Conservation (phyloP, 108 stramenopile species). For the Schizochytrium sp. region DNA sequence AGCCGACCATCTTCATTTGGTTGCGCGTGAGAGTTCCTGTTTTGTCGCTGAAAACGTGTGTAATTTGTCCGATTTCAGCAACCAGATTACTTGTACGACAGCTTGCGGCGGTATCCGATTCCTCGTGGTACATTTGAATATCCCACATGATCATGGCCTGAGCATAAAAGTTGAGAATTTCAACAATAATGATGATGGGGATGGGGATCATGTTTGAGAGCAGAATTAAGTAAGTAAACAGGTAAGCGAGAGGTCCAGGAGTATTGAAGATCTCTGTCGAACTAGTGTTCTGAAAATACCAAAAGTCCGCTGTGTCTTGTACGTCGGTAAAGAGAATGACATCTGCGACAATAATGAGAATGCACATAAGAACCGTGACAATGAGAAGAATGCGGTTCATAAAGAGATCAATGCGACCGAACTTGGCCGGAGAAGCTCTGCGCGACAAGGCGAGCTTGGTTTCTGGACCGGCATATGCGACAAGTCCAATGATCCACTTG, state of each 20-base stretch:
- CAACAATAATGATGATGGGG: conserved; percentile 78
- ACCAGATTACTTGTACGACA: conserved; percentile 72
- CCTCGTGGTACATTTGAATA: conserved; percentile 74
- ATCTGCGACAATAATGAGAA: conserved; percentile 62
- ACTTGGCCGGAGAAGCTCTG: conserved; percentile 89
- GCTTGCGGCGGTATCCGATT: conserved; percentile 73
- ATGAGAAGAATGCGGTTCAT: conserved; percentile 71
- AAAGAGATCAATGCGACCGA: conserved; percentile 84
- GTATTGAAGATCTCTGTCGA: not conserved
- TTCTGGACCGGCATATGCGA: conserved; percentile 93
- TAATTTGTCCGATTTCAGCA: conserved; percentile 76
- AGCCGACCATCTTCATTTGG: conserved; percentile 95
- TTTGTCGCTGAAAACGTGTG: conserved; percentile 82
- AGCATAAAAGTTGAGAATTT: conserved; percentile 76
- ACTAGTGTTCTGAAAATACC: conserved; percentile 63
- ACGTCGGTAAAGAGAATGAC: not conserved
- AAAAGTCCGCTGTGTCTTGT: conserved; percentile 62
- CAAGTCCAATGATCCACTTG: conserved; percentile 92
- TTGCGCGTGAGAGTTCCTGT: conserved; percentile 97
- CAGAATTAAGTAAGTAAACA: conserved; percentile 85
- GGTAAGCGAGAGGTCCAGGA: conserved; percentile 79
- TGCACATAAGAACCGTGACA: conserved; percentile 65
- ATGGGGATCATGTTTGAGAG: conserved; percentile 82
- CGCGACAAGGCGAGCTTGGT: conserved; percentile 94
- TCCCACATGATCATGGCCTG: conserved; percentile 73